Base-by-base conservation (phyloP, 345 rosid species). In the Melaleuca quinquenervia region DNA sequence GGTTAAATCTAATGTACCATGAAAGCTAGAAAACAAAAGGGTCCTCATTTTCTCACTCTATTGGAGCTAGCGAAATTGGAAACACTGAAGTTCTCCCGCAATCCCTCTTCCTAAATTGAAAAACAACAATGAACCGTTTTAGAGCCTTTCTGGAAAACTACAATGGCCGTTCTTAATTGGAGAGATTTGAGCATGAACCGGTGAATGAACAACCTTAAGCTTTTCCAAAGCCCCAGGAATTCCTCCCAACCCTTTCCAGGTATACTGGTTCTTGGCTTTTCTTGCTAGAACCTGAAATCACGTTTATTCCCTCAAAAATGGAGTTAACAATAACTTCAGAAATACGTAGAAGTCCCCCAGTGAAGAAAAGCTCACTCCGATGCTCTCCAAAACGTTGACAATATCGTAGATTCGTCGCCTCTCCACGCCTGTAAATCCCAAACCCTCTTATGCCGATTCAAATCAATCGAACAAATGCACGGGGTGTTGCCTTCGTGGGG, bases 381-480 rank as follows among this genome's bases (percentile, higher is more conserved):
- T 94, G 86, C 98, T 95, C 91, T 96, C 99, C 78, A 96, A 85
- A 44, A 96, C 94, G 75, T 96, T 96, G 78, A 96, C 99, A 51
- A 96, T 95, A 84, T 96, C 99, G 29, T 96, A 96, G 88, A 96
- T 95, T 83, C 99, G 91, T 75, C 99, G 92, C 56, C 99, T 91
- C 88, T 95, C 99, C 36, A 96, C 98, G 24, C 98, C 99, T 96
- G 87, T 82, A 85, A 53, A 83, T 27, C 51, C 78, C 78, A 70
- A 64, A 70, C 6, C 48, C 78, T 70, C 7, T 18, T 1, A 70
- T 36, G 78, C 78, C 24, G 32, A 32, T 18, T 53, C 55, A 55
- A 53, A n/a, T 53, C 55, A 55, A 53, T 32, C 3, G 52, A 84
- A 70, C 51, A 36, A 70, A 70, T 0, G 24, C 48, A 36, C 24